Evolutionary conservation across 2,329 filamentous ascomycete genomes (phyloP), one percentile per base, ranked within the genome.

Genomic region (Leptodontidium sp.): DNA sequence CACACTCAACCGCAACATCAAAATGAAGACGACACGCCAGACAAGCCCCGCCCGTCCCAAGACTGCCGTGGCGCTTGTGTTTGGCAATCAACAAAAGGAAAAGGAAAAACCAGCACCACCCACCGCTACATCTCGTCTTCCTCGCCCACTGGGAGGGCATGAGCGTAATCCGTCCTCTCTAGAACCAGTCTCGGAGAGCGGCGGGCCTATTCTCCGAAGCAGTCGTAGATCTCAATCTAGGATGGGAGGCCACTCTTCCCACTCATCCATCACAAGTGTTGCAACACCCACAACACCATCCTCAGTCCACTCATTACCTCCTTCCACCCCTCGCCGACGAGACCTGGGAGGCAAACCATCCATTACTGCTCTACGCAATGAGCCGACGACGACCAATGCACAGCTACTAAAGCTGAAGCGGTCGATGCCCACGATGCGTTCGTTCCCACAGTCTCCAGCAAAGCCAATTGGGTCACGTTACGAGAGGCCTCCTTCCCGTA

Each of bases 131-230:
- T 96, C 94, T 43, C 90, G 94, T 67, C 91, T 97, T 69, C 94
- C 95, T 47, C 88, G 94, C 63, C 91, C 94, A 45, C 85, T 91
- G 66, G 81, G 81, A 45, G 85, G 85, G 69, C 90, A 92, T 79
- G 91, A 93, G 76, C 86, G 91, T 64, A 87, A 90, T 5, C 87
- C 89, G 73, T 92, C 92, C 12, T 90, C 91, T 21, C 85, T 98
- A n/a, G 95, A 97, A 77, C 94, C 95, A 26, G 94, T 98, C 6
- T 97, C 93, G 49, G 95, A 98, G 81, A 94, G 90, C 72, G 94
- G 94, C 62, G 93, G 90, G 4, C 88, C 92, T 24, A 87, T 92
- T 59, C 82, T 84, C 52, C 87, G 85, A 69, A 82, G 83, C 17
- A 84, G 84, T 72, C 86, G 88, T 67, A 85, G 89, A 72, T 88